phyloP scores from a whole-genome alignment of 2,329 filamentous ascomycete species.

The Fusarium dlaminii region DNA sequence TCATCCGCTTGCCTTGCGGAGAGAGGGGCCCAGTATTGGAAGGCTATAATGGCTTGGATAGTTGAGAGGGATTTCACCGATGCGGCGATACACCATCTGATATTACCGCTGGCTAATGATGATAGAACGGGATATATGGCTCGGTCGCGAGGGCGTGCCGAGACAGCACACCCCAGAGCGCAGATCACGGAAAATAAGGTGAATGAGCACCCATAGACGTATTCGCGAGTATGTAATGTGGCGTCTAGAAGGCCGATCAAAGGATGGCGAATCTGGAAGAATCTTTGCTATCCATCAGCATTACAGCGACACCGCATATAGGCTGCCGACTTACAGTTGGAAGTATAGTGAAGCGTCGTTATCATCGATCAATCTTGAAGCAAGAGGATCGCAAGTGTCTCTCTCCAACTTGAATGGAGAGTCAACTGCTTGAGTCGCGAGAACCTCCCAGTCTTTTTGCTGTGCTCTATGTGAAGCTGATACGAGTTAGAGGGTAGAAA shows the following conservation, averaged over 20 bases:
- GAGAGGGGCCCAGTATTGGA: slow-evolving; percentile 11
- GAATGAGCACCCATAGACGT: slow-evolving; percentile 10
- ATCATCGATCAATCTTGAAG: slow-evolving; percentile 3
- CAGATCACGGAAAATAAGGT: slow-evolving; percentile 9
- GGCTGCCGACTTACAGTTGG: not conserved
- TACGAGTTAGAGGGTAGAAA: rapidly evolving
- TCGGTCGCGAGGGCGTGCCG: slow-evolving; percentile 2
- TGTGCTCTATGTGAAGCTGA: slow-evolving; percentile 2
- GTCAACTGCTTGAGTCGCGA: not conserved
- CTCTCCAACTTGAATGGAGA: slow-evolving; percentile 17
- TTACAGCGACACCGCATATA: rapidly evolving
- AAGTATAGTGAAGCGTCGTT: slow-evolving; percentile 14
- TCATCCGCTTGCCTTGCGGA: slow-evolving; percentile 1
- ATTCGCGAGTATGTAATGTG: slow-evolving; percentile 3
- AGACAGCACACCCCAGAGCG: slow-evolving; percentile 6
- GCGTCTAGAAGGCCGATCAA: slow-evolving; percentile 4
- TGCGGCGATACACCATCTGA: slow-evolving; percentile 10
- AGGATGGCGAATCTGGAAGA: slow-evolving; percentile 13
- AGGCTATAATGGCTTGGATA: slow-evolving; percentile 6
- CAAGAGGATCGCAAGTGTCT: slow-evolving; percentile 4
- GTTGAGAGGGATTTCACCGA: not conserved
- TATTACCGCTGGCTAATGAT: not conserved
- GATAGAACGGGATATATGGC: slow-evolving; percentile 8
- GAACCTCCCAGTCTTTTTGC: slow-evolving; percentile 12
- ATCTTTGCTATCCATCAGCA: not conserved